These are phyloP conservation scores for Babesia bovis DNA, from an alignment of 169 alveolate genomes.

Conservation along the genomic window DNA sequence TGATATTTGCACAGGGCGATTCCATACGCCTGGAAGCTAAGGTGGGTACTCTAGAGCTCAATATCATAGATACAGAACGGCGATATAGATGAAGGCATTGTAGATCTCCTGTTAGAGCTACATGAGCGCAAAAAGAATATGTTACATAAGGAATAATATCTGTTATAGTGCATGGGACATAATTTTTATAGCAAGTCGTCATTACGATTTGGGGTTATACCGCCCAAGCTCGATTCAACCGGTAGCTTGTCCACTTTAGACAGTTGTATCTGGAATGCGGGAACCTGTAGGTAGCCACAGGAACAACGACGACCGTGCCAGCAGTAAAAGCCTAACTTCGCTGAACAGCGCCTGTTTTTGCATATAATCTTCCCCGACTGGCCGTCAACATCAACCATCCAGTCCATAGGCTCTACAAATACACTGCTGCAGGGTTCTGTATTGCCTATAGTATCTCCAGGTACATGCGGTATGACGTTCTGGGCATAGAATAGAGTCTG, in stretches of 20 bases:
- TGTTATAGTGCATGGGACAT: not conserved
- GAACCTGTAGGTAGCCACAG: constrained; percentile 66
- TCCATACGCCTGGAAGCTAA: not conserved
- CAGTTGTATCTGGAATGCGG: constrained; percentile 65
- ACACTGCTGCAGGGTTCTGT: constrained; percentile 49
- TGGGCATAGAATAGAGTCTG: constrained; percentile 39
- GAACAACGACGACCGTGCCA: constrained; percentile 69
- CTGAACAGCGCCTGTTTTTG: constrained; percentile 48
- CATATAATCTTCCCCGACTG: constrained; percentile 57
- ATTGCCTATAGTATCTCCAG: not conserved
- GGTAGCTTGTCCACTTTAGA: constrained; percentile 60
- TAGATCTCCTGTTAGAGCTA: constrained; percentile 5
- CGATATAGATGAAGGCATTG: constrained; percentile 5
- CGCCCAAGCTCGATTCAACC: constrained; percentile 22
- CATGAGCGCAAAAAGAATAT: not conserved
- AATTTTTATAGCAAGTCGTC: not conserved
- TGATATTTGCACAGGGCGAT: constrained; percentile 6
- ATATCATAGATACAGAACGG: not conserved
- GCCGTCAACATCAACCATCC: constrained; percentile 60
- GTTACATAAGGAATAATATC: not conserved
- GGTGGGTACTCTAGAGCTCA: not conserved
- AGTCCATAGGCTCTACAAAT: constrained; percentile 69
- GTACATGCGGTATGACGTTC: constrained; percentile 36
- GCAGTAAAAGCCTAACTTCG: constrained; percentile 56
- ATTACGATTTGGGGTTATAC: constrained; percentile 13